Conservation (phyloP, 1,284 basidiomycete species). For the Wallemia mellicola region DNA sequence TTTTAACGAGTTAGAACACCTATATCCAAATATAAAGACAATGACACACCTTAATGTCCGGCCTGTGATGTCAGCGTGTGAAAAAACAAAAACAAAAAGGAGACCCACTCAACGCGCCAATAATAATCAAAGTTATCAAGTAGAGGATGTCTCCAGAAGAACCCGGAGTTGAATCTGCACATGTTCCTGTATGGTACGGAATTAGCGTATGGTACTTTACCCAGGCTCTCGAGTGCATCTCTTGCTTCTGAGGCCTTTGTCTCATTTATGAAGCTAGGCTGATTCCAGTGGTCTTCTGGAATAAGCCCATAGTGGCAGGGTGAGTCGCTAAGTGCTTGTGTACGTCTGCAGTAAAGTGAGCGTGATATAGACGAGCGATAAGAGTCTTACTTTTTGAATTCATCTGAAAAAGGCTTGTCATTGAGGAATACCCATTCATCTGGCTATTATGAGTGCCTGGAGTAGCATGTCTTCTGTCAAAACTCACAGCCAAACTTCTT, state of each 20-base stretch:
- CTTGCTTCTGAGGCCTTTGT: constrained; percentile 30
- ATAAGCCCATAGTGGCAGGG: constrained; percentile 54
- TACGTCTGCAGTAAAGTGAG: constrained; percentile 20
- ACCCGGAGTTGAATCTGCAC: constrained; percentile 83
- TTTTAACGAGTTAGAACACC: constrained; percentile 14
- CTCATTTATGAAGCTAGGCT: constrained; percentile 51
- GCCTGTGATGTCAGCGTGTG: constrained; percentile 7
- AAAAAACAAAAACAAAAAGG: background rate
- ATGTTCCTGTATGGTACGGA: constrained; percentile 23
- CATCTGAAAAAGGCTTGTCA: constrained; percentile 14
- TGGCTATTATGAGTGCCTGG: constrained; percentile 4
- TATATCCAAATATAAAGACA: constrained; percentile 9
- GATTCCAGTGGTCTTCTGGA: constrained; percentile 48
- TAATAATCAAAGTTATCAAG: constrained; percentile 63
- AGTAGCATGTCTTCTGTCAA: background rate
- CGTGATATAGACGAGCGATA: constrained; percentile 11
- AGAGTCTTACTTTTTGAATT: constrained; percentile 13
- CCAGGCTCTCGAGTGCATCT: constrained; percentile 34
- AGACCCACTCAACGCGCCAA: constrained; percentile 43
- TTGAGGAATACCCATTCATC: constrained; percentile 18
- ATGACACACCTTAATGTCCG: background rate
- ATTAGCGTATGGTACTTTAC: constrained; percentile 57
- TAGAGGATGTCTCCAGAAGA: constrained; percentile 47
- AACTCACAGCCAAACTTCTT: constrained; percentile 3
- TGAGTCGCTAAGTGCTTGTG: constrained; percentile 32